Evolutionary conservation across 1,284 basidiomycete species (phyloP).

Genomic region (Moniliella sp.): DNA sequence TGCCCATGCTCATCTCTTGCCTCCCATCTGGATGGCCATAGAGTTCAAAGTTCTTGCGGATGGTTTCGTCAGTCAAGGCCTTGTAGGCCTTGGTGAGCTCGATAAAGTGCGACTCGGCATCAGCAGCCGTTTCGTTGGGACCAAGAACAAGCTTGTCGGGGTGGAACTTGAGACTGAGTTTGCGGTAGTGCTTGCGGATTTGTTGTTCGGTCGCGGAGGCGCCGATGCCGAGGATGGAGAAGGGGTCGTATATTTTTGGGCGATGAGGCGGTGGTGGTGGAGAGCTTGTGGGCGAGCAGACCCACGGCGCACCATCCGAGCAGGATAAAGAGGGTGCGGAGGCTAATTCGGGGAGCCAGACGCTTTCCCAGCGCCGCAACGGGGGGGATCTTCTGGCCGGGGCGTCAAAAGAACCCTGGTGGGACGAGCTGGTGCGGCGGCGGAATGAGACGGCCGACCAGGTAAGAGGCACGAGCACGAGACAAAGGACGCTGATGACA

Average conservation of each 20-base stretch:
- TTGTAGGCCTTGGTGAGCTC: slow-evolving; percentile 96
- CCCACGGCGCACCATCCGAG: slow-evolving; percentile 56
- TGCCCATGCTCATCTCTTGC: slow-evolving; percentile 80
- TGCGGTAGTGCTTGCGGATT: slow-evolving; percentile 88
- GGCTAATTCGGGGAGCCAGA: too few relatives aligned
- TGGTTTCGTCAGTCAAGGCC: slow-evolving; percentile 82
- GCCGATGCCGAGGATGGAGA: slow-evolving; percentile 71
- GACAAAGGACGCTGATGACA: slow-evolving; percentile 25
- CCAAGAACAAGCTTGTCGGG: slow-evolving; percentile 78
- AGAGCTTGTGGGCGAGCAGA: slow-evolving; percentile 46
- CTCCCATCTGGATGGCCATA: slow-evolving; percentile 93
- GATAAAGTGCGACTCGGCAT: slow-evolving; percentile 71
- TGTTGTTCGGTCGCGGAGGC: slow-evolving; percentile 63
- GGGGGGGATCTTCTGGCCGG: too few relatives aligned
- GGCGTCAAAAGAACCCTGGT: too few relatives aligned
- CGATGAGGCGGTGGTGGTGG: slow-evolving; percentile 40
- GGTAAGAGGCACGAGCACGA: slow-evolving; percentile 26
- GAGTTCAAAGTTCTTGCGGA: slow-evolving; percentile 68
- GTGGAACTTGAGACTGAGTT: slow-evolving; percentile 47
- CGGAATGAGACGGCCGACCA: slow-evolving; percentile 18
- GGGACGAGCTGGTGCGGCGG: too few relatives aligned
- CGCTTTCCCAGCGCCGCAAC: too few relatives aligned
- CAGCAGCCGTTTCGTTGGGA: slow-evolving; percentile 63
- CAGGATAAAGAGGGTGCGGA: slow-evolving; percentile 35
- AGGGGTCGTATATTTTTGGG: slow-evolving; percentile 55